These are phyloP conservation scores for Colletotrichum caudatum DNA, from an alignment of 2,329 filamentous ascomycete species.

Conservation along the genomic window DNA sequence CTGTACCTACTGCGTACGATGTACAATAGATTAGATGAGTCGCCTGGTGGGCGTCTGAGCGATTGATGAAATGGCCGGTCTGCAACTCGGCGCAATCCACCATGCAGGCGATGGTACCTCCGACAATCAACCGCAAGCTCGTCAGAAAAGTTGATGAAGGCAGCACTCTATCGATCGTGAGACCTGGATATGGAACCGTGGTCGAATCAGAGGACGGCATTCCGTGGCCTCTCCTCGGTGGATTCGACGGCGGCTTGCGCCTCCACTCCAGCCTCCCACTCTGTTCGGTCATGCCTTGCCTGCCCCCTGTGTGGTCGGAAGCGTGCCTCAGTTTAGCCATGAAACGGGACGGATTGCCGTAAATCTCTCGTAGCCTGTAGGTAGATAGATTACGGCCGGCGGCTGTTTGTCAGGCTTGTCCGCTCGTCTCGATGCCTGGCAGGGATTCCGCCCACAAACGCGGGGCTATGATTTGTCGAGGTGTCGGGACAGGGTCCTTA, in stretches of 20 bases:
- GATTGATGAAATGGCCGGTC: slow-evolving; percentile 14
- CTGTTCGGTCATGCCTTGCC: slow-evolving; percentile 22
- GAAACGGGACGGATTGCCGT: slow-evolving; percentile 39
- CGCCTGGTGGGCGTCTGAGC: not conserved
- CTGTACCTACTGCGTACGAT: no score
- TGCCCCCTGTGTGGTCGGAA: slow-evolving; percentile 8
- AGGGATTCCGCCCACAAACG: slow-evolving; percentile 24
- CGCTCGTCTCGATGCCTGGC: slow-evolving; percentile 3
- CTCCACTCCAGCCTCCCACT: slow-evolving; percentile 4
- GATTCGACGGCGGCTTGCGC: slow-evolving; percentile 22
- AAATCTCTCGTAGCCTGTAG: slow-evolving; percentile 2
- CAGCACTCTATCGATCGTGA: slow-evolving; percentile 16
- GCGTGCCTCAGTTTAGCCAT: slow-evolving; percentile 26
- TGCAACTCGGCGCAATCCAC: not conserved
- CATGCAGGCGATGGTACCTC: slow-evolving; percentile 20
- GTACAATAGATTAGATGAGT: not conserved
- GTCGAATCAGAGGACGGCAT: slow-evolving; percentile 27
- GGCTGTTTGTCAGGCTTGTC: slow-evolving; percentile 31
- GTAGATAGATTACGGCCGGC: slow-evolving; percentile 33
- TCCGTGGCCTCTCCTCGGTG: slow-evolving; percentile 27
- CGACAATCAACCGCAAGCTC: slow-evolving; percentile 23
- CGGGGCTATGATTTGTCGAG: slow-evolving; percentile 27
- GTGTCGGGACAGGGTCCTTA: slow-evolving; percentile 26
- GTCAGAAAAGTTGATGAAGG: slow-evolving; percentile 26
- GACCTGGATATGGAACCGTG: slow-evolving; percentile 5